A percentile compares a stretch with the other conserved stretches of the same genome.
phyloP scores from a whole-genome alignment of 2,329 filamentous ascomycete genomes.

The Alternaria longipes region DNA sequence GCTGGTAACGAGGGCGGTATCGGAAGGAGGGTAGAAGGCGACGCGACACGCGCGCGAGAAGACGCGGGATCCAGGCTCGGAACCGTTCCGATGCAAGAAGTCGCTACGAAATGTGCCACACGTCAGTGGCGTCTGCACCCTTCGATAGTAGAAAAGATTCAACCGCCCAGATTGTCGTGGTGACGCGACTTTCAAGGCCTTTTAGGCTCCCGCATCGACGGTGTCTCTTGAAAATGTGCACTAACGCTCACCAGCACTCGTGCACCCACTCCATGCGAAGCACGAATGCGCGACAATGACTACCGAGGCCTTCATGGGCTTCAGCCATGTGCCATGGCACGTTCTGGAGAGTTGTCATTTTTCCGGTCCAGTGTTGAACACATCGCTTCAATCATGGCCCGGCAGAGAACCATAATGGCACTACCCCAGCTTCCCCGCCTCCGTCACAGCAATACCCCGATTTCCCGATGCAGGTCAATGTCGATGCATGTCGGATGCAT shows the following conservation, averaged over 20 bases:
- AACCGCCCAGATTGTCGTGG: not conserved
- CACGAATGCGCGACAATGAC: not conserved
- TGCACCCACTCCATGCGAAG: not conserved
- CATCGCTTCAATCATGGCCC: conserved; percentile 1
- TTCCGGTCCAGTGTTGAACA: not conserved
- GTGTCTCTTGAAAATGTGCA: not conserved
- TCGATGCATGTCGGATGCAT: conserved; percentile 4
- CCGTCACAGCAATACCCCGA: conserved; percentile 27
- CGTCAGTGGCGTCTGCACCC: not conserved
- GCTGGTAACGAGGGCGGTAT: not conserved
- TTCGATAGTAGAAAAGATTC: not conserved
- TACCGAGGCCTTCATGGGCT: not conserved
- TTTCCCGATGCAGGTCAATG: conserved; percentile 22
- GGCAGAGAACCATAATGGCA: not conserved
- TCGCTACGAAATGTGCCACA: not conserved
- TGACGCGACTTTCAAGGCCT: not conserved
- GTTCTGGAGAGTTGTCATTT: not conserved
- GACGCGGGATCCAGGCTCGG: not conserved
- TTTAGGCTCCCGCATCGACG: not conserved
- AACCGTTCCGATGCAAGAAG: not conserved
- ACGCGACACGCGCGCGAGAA: not conserved
- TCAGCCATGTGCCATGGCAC: not conserved
- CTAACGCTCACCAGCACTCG: not conserved
- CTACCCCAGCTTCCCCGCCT: conserved; percentile 22
- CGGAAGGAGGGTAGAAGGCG: not conserved